phyloP scores from a whole-genome alignment of 371 early-diverging fungal species.

The Saksenaea vasiformis region DNA sequence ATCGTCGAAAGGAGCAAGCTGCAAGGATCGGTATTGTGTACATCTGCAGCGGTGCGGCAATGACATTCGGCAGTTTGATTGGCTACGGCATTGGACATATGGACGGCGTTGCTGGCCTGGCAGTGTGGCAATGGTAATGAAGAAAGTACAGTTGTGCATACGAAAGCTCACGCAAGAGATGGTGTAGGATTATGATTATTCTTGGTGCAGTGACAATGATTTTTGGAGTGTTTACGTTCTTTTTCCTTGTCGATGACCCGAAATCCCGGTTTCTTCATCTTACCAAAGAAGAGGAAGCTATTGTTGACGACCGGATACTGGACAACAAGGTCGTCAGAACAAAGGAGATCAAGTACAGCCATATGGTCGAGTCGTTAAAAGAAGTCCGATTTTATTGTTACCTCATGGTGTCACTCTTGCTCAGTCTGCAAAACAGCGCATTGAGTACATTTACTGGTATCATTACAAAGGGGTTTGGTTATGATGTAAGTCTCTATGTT shows the following conservation, averaged over 20 bases:
- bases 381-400: conserved; percentile 28
- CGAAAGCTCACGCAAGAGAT: not conserved
- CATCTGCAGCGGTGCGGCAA: conserved; percentile 24
- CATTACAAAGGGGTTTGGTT: conserved; percentile 44
- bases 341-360: conserved; percentile 25
- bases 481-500: conserved; percentile 20
- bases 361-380: conserved; percentile 34
- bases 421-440: conserved; percentile 43
- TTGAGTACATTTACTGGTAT: conserved; percentile 33
- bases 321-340: conserved; percentile 35
- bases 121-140: conserved; percentile 24
- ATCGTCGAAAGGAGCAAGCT: conserved; percentile 32
- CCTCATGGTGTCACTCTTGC: conserved; percentile 27
- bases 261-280: conserved; percentile 16
- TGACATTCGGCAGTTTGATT: conserved; percentile 56
- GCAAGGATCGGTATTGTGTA: conserved; percentile 23
- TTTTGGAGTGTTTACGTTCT: conserved; percentile 15
- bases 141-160: not conserved
- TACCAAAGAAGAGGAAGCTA: conserved; percentile 17
- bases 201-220: conserved; percentile 21
- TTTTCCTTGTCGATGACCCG: conserved; percentile 24
- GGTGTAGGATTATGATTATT: not conserved
- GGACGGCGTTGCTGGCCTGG: conserved; percentile 15
- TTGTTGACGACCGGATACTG: conserved; percentile 25
- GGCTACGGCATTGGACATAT: conserved; percentile 50